These are phyloP conservation scores for Fusarium sp. DNA, from an alignment of 2,329 filamentous ascomycete species.

Conservation along the genomic window DNA sequence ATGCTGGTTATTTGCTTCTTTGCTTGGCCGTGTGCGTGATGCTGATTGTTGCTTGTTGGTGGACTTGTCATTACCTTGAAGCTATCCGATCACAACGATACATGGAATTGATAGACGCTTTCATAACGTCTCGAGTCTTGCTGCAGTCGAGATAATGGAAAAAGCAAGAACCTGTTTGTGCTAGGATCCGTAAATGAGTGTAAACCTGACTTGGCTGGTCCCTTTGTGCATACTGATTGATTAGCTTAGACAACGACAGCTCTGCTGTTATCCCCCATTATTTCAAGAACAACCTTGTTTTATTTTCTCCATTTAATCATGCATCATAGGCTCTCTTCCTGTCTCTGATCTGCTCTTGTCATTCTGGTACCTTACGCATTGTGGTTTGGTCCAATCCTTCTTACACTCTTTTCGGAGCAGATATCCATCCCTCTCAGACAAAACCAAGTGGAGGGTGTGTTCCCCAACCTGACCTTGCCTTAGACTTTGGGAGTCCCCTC, in stretches of 20 bases:
- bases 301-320: not conserved
- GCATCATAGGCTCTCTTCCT: slow-evolving; percentile 8
- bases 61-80: slow-evolving; percentile 1
- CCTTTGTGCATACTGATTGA: slow-evolving; percentile 13
- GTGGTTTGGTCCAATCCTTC: slow-evolving; percentile 19
- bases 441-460: slow-evolving; percentile 21
- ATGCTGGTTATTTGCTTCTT: slow-evolving; percentile 29
- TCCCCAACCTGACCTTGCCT: not conserved
- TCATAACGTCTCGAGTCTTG: not conserved
- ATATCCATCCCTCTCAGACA: slow-evolving; percentile 31
- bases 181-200: not conserved
- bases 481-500: slow-evolving; percentile 6
- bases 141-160: not conserved
- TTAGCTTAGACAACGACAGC: not conserved
- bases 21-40: slow-evolving; percentile 18
- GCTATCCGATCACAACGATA: not conserved
- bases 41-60: slow-evolving; percentile 22
- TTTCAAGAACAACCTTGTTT: slow-evolving; percentile 14
- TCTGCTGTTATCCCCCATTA: slow-evolving; percentile 2
- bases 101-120: not conserved
- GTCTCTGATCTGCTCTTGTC: slow-evolving; percentile 25
- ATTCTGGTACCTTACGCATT: slow-evolving; percentile 9
- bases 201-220: slow-evolving; percentile 2
- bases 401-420: slow-evolving; percentile 31
- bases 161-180: no score